Evolutionary conservation across 2,329 filamentous ascomycete genomes (phyloP).

Genomic region (Didymella sp.): DNA sequence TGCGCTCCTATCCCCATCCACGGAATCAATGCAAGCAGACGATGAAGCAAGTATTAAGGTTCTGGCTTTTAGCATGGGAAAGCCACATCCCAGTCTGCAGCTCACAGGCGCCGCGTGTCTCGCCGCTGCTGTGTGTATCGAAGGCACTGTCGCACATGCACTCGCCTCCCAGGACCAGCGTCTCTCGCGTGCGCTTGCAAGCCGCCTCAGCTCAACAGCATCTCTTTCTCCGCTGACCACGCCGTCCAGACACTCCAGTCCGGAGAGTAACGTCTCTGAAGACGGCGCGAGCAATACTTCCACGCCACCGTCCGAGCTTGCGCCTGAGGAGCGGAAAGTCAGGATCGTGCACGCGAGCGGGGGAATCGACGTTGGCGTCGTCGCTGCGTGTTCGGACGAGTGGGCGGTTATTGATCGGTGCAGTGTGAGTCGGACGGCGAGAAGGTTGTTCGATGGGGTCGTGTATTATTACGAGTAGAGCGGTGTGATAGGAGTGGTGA

Average conservation of each 20-base stretch:
- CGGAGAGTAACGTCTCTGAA: neutral
- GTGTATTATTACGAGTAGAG: slow-evolving; percentile 34
- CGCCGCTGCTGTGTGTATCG: slow-evolving; percentile 37
- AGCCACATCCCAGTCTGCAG: slow-evolving; percentile 43
- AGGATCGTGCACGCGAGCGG: slow-evolving; percentile 36
- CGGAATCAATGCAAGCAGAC: neutral
- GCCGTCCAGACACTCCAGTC: too few species aligned
- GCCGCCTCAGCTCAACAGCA: too few species aligned
- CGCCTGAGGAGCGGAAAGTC: slow-evolving; percentile 20
- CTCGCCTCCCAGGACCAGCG: too few species aligned
- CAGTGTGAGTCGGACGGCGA: slow-evolving; percentile 43
- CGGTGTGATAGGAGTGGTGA: too few species aligned
- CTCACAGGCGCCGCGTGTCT: slow-evolving; percentile 45
- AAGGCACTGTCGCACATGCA: slow-evolving; percentile 41
- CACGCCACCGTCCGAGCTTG: slow-evolving; percentile 1
- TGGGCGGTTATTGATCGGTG: slow-evolving; percentile 34
- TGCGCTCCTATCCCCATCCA: slow-evolving; percentile 56
- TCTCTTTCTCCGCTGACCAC: too few species aligned
- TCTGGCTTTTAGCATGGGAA: slow-evolving; percentile 43
- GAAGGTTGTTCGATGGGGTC: slow-evolving; percentile 42
- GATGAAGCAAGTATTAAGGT: slow-evolving; percentile 27
- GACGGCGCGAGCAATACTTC: neutral
- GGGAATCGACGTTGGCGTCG: slow-evolving; percentile 36
- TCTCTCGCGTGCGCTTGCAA: too few species aligned
- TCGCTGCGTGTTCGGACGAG: slow-evolving; percentile 23